Evolutionary conservation across 495 filamentous ascomycete species (phyloP).

Genomic region (Daldinia decipiens): DNA sequence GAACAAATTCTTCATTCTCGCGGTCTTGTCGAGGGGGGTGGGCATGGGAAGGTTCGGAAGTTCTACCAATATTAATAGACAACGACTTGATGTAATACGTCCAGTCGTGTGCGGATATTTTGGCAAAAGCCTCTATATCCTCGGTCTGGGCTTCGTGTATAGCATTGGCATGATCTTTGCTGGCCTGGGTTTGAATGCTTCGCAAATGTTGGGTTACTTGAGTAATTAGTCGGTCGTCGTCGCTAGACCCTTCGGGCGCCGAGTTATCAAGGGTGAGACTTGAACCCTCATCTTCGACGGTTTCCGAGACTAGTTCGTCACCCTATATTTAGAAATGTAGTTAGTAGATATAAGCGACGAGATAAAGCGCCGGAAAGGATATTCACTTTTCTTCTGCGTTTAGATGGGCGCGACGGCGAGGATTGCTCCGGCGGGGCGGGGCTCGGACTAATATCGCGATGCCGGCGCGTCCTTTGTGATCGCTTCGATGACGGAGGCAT

Average conservation of each 20-base stretch:
- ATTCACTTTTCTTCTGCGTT: slow-evolving; percentile 79
- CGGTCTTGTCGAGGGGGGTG: slow-evolving; percentile 46
- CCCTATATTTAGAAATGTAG: slow-evolving; percentile 32
- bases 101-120: slow-evolving; percentile 91
- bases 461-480: slow-evolving; percentile 53
- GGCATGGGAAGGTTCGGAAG: slow-evolving; percentile 64
- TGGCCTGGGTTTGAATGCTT: slow-evolving; percentile 68
- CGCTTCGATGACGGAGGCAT: slow-evolving; percentile 60
- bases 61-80: slow-evolving; percentile 84
- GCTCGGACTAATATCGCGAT: slow-evolving; percentile 52
- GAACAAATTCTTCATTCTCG: slow-evolving; percentile 63
- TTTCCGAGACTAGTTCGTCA: slow-evolving; percentile 50
- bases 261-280: slow-evolving; percentile 61
- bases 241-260: slow-evolving; percentile 55
- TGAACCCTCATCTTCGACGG: slow-evolving; percentile 55
- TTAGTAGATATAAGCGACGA: slow-evolving; percentile 21
- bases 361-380: slow-evolving; percentile 42
- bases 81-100: slow-evolving; percentile 90
- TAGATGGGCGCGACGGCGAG: slow-evolving; percentile 75
- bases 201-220: slow-evolving; percentile 76
- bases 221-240: slow-evolving; percentile 74
- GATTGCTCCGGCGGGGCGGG: slow-evolving; percentile 57
- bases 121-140: slow-evolving; percentile 88
- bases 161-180: slow-evolving; percentile 75
- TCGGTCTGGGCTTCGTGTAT: slow-evolving; percentile 76